Evolutionary conservation across 768 basidiomycete species (phyloP).

Genomic region (Leucosporidium creatinivorum): DNA sequence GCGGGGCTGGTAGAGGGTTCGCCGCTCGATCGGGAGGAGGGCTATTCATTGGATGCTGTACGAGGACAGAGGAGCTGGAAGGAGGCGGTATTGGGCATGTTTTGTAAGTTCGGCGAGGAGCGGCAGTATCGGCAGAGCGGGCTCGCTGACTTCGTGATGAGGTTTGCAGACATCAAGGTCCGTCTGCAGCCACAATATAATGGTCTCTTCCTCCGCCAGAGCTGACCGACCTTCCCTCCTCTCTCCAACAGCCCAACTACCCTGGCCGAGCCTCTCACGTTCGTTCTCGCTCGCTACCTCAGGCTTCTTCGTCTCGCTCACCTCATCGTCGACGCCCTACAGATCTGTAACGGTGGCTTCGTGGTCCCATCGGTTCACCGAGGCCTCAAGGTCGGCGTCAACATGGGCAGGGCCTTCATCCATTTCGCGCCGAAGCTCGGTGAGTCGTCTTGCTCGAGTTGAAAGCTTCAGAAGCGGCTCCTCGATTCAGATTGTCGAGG

Average conservation of each 20-base stretch:
- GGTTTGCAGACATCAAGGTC: constrained; percentile 22
- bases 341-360: constrained; percentile 89
- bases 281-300: background rate
- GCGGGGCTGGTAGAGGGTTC: constrained; percentile 27
- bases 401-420: constrained; percentile 69
- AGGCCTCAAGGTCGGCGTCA: constrained; percentile 59
- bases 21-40: constrained; percentile 14
- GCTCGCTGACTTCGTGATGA: background rate
- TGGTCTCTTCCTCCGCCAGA: too few relatives aligned
- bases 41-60: constrained; percentile 46
- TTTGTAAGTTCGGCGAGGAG: constrained; percentile 33
- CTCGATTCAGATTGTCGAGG: too few relatives aligned
- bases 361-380: constrained; percentile 59
- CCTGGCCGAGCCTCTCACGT: constrained; percentile 27
- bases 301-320: background rate
- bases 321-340: background rate
- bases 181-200: background rate
- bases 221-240: background rate
- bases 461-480: background rate
- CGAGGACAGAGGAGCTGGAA: constrained; percentile 55
- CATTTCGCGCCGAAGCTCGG: constrained; percentile 72
- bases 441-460: constrained; percentile 53
- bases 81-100: constrained; percentile 56
- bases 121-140: background rate
- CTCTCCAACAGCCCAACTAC: constrained; percentile 27